Base-by-base conservation (phyloP, 306 rosid species). In the Leucaena leucocephala region DNA sequence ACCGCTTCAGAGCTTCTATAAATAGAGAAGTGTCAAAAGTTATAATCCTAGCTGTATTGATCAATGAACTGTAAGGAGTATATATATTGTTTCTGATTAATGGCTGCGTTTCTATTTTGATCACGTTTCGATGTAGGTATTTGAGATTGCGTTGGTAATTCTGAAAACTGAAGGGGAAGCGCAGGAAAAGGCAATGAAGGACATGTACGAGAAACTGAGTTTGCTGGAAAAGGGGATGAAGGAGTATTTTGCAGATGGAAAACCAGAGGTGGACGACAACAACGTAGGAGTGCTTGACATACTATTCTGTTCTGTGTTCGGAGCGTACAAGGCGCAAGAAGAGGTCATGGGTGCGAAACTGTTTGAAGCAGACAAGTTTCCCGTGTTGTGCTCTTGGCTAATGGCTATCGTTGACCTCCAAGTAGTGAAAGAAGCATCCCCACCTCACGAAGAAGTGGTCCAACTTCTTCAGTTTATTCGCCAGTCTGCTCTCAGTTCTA, bases 151-250 rank as follows among this genome's bases (percentile, higher is more conserved):
- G n/a, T 1, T 58, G 8, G 11, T 8, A 16, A 58, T 78, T 3
- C 0, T 80, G 13, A 78, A 57, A 85, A 82, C 73, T 13, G 82
- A 76, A 6, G 88, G 85, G 76, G 85, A 84, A 64, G 77, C 9
- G 9, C 88, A 79, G 27, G 68, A 73, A 40, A 82, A 76, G 48
- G 86, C 77, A 1, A 7, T 72, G 33, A 40, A 58, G 7, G 71
- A 79, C 57, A 4, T 76, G 17, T 13, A 21, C 15, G 86, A 84
- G 77, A 75, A 80, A 8, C 27, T 84, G 65, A 49, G 12, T 49
- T 1, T 77, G 36, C 77, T 87, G 15, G 88, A 87, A 43, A 72
- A 84, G 59, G 90, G 81, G 67, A 76, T 87, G 66, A 87, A 74
- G 80, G 35, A 27, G 21, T 62, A 67, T 61, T 82, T 68, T 33